Conservation (phyloP, 2,329 filamentous ascomycete species). For the Nemania sp. region DNA sequence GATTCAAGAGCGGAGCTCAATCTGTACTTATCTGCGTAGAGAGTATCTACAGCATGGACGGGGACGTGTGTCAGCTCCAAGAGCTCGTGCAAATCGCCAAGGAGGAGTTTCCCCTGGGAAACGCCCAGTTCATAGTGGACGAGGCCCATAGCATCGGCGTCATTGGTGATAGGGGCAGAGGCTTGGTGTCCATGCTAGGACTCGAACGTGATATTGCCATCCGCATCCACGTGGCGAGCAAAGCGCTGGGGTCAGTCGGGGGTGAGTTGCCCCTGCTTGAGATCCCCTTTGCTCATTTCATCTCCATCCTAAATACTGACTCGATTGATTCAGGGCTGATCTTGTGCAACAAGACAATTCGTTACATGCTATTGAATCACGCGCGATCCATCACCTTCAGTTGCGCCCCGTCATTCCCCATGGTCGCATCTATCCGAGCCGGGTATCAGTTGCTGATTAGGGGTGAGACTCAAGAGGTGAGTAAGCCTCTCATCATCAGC, state of each 20-base stretch:
- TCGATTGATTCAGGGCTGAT: constrained; percentile 30
- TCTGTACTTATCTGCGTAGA: constrained; percentile 49
- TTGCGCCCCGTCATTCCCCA: constrained; percentile 47
- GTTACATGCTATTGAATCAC: constrained; percentile 23
- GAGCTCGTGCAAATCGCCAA: constrained; percentile 45
- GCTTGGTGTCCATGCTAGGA: constrained; percentile 54
- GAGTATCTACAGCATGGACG: constrained; percentile 53
- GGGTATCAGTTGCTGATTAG: constrained; percentile 36
- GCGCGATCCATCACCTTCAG: constrained; percentile 48
- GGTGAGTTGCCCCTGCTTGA: constrained; percentile 14
- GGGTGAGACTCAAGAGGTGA: constrained; percentile 43
- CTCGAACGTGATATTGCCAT: constrained; percentile 55
- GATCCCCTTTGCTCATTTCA: too few species aligned
- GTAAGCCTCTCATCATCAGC: background rate
- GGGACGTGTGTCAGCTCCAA: constrained; percentile 47
- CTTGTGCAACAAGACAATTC: constrained; percentile 25
- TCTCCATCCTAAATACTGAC: too few species aligned
- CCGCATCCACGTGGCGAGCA: constrained; percentile 56
- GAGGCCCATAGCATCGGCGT: constrained; percentile 60
- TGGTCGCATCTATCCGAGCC: constrained; percentile 45
- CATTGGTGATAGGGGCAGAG: constrained; percentile 53
- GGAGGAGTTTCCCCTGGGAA: constrained; percentile 42
- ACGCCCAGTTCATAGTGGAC: constrained; percentile 57
- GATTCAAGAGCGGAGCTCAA: constrained; percentile 34
- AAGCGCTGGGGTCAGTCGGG: constrained; percentile 51